A percentile compares a stretch with the other conserved stretches of the same genome.
phyloP scores from a whole-genome alignment of 441 rosid species.

The Codiaeum variegatum region DNA sequence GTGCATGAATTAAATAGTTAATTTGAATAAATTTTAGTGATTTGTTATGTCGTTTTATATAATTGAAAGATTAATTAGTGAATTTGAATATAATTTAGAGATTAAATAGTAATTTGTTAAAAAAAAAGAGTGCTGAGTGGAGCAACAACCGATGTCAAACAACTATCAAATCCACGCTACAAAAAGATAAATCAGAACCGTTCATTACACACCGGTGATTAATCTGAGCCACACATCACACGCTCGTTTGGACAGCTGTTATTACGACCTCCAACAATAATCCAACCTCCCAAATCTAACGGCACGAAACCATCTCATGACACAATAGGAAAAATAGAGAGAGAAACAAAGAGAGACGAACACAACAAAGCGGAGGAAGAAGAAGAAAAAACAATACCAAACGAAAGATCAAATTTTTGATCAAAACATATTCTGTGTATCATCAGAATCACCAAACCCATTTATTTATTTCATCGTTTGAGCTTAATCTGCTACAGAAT shows the following conservation, averaged over 20 bases:
- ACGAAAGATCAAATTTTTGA: not conserved
- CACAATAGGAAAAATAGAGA: conserved; percentile 12
- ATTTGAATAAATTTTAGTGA: too few relatives aligned
- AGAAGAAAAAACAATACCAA: not conserved
- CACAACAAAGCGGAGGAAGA: not conserved
- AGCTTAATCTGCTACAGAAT: not conserved
- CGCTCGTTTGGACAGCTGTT: conserved; percentile 38
- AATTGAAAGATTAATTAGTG: too few relatives aligned
- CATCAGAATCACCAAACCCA: not conserved
- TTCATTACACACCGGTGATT: not conserved
- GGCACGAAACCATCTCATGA: conserved; percentile 24
- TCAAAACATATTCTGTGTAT: not conserved
- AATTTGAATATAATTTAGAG: too few relatives aligned
- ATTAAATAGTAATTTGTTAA: too few relatives aligned
- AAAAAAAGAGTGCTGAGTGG: not conserved
- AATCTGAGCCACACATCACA: conserved; percentile 39
- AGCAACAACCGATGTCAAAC: conserved; percentile 5
- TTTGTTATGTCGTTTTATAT: too few relatives aligned
- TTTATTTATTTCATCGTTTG: not conserved
- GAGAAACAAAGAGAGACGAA: conserved; percentile 1
- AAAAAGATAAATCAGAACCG: not conserved
- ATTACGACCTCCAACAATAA: conserved; percentile 32
- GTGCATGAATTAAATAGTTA: too few relatives aligned
- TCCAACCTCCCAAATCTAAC: conserved; percentile 37
- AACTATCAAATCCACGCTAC: not conserved